Evolutionary conservation across 495 filamentous ascomycete genomes (phyloP).

Genomic region (Daldinia childiae): DNA sequence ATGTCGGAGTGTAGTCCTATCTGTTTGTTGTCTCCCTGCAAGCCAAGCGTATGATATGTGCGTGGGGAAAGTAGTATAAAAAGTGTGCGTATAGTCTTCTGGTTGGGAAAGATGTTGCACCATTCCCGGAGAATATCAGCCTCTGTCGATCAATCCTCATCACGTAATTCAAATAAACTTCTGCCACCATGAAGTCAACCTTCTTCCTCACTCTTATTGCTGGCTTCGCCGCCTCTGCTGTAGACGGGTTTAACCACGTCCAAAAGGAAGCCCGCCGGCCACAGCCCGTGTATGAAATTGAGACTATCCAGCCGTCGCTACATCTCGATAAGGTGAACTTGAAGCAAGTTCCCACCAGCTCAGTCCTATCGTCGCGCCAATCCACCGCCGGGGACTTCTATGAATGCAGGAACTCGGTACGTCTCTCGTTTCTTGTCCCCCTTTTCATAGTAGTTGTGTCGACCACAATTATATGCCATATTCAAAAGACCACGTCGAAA

Average conservation of each 20-base stretch:
- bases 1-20: constrained; percentile 20
- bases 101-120: constrained; percentile 22
- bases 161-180: constrained; percentile 25
- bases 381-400: constrained; percentile 47
- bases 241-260: constrained; percentile 15
- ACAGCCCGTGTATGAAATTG: constrained; percentile 34
- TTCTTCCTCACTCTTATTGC: constrained; percentile 44
- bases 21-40: constrained; percentile 20
- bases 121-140: constrained; percentile 30
- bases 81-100: constrained; percentile 24
- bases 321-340: constrained; percentile 40
- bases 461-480: neutral
- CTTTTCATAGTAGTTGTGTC: neutral
- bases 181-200: constrained; percentile 50
- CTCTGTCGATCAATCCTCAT: constrained; percentile 30
- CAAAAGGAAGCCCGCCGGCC: constrained; percentile 33
- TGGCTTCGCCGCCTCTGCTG: constrained; percentile 44
- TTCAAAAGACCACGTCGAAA: neutral
- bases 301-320: constrained; percentile 34
- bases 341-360: constrained; percentile 36
- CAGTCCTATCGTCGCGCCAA: constrained; percentile 39
- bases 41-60: constrained; percentile 15
- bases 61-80: constrained; percentile 25
- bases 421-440: constrained; percentile 13
- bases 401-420: constrained; percentile 52